These are phyloP conservation scores for Nakazawaea laoshanensis DNA, from an alignment of 805 yeast genomes.

Conservation along the genomic window DNA sequence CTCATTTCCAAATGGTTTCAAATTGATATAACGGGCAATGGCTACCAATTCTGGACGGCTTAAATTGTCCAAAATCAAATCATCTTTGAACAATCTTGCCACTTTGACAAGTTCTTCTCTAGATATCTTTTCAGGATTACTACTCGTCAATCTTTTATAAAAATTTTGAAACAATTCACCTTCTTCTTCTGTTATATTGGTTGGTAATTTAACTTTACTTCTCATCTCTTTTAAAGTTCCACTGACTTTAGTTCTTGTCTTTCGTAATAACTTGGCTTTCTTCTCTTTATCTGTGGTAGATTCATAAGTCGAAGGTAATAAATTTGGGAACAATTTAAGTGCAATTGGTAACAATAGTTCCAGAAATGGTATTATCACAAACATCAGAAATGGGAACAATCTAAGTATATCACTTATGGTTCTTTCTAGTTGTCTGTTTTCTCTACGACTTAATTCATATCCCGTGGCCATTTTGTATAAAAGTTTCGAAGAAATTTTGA, in stretches of 20 bases:
- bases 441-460: conserved; percentile 87
- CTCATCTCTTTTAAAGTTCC: conserved; percentile 41
- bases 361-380: conserved; percentile 89
- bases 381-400: conserved; percentile 86
- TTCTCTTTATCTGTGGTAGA: conserved; percentile 48
- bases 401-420: conserved; percentile 80
- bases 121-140: conserved; percentile 44
- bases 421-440: conserved; percentile 78
- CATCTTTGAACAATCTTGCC: conserved; percentile 89
- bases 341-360: conserved; percentile 86
- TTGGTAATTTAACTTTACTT: conserved; percentile 36
- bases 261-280: conserved; percentile 43
- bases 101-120: conserved; percentile 68
- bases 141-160: conserved; percentile 48
- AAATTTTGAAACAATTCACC: conserved; percentile 40
- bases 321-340: conserved; percentile 79
- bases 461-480: conserved; percentile 79
- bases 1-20: conserved; percentile 90
- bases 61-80: conserved; percentile 84
- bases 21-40: conserved; percentile 82
- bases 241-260: conserved; percentile 55
- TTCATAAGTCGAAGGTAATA: conserved; percentile 89
- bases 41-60: conserved; percentile 88
- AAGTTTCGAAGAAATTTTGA: conserved; percentile 74
- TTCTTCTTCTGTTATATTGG: conserved; percentile 39